Conservation (phyloP, 2,329 filamentous ascomycete species). For the Xylaria hypoxylon region DNA sequence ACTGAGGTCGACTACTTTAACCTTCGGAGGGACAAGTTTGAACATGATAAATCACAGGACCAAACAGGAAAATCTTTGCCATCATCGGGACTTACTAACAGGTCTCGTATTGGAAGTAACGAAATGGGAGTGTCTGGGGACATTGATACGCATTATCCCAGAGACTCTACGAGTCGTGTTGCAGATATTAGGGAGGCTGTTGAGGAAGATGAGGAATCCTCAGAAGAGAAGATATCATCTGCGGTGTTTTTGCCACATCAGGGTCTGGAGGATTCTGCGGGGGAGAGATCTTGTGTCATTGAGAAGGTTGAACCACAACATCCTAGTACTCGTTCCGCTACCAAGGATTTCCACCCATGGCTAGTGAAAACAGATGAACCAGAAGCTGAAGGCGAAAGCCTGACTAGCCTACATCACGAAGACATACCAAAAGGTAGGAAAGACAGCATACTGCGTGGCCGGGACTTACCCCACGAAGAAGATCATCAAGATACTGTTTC, state of each 20-base stretch:
- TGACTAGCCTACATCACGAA: conserved; percentile 53
- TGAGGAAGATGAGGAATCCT: conserved; percentile 71
- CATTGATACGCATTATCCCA: conserved; percentile 45
- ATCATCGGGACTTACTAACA: conserved; percentile 21
- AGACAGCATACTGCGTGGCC: conserved; percentile 43
- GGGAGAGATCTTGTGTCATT: conserved; percentile 47
- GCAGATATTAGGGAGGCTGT: conserved; percentile 55
- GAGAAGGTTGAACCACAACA: conserved; percentile 47
- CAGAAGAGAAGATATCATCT: conserved; percentile 88
- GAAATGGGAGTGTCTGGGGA: conserved; percentile 31
- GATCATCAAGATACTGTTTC: conserved; percentile 57
- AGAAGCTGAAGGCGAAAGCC: conserved; percentile 52
- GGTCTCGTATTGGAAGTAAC: conserved; percentile 28
- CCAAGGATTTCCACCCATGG: conserved; percentile 61
- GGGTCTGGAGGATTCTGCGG: conserved; percentile 58
- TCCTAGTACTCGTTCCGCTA: conserved; percentile 47
- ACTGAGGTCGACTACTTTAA: conserved; percentile 46
- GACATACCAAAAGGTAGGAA: conserved; percentile 45
- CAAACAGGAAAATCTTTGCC: conserved; percentile 29
- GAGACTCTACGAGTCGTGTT: conserved; percentile 54
- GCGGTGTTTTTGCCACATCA: conserved; percentile 85
- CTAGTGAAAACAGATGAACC: conserved; percentile 69
- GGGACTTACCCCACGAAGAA: conserved; percentile 51
- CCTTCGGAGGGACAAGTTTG: conserved; percentile 31
- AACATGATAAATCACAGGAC: conserved; percentile 32